phyloP scores from a whole-genome alignment of 202 grass and related monocot species.

The Zoysia matrella region DNA sequence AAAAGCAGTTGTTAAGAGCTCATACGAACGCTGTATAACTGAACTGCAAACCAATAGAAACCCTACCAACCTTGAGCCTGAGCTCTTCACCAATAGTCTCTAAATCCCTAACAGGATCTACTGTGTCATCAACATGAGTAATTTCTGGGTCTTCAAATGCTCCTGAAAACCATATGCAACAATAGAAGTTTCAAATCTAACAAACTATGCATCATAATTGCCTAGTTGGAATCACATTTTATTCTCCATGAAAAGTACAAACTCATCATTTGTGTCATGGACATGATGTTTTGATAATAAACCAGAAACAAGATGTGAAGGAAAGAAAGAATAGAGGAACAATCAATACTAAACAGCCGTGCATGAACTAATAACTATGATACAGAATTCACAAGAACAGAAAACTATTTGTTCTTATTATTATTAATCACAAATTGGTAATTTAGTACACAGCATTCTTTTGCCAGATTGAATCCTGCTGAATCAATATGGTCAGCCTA shows the following conservation, averaged over 20 bases:
- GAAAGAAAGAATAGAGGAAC: background rate
- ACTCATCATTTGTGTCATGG: background rate
- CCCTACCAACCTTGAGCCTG: conserved; percentile 72
- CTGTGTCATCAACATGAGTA: conserved; percentile 87
- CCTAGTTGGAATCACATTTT: background rate
- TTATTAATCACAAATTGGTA: background rate
- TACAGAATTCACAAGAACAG: background rate
- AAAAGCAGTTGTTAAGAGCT: conserved; percentile 7
- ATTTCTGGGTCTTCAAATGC: conserved; percentile 95
- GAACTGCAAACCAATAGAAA: conserved; percentile 18
- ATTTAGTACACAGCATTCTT: background rate
- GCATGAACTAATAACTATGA: conserved; percentile 7
- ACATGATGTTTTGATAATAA: background rate
- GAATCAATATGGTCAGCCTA: conserved; percentile 10
- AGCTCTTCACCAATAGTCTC: conserved; percentile 89
- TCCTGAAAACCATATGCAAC: conserved; percentile 56
- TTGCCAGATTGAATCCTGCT: background rate
- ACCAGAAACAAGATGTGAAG: background rate
- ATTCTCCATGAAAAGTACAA: background rate
- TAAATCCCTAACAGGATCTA: conserved; percentile 97
- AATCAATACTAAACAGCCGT: conserved; percentile 1
- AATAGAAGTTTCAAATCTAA: conserved; percentile 34
- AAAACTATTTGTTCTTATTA: background rate
- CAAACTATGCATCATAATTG: background rate
- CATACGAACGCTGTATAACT: background rate